Conservation (phyloP, 1,284 basidiomycete species). For the Cutaneotrichosporon mucoides region DNA sequence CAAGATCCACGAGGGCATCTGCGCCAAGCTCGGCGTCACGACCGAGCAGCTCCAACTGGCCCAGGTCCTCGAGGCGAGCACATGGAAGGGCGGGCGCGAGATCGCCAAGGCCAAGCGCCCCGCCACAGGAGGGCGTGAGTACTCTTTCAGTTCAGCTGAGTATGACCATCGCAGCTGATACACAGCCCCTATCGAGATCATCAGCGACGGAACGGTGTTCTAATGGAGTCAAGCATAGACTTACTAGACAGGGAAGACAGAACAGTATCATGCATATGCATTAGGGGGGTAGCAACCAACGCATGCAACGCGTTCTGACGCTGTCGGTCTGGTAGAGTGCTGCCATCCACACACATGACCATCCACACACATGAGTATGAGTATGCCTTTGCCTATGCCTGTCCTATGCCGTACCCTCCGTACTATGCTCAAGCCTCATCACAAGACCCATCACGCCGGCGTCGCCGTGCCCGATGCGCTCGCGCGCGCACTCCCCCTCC, state of each 20-base stretch:
- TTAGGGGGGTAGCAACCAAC: too few relatives aligned
- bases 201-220: slow-evolving; percentile 38
- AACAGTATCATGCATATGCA: neutral
- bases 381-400: too few relatives aligned
- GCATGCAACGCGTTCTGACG: too few relatives aligned
- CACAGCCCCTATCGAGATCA: slow-evolving; percentile 34
- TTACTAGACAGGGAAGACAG: neutral
- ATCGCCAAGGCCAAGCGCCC: slow-evolving; percentile 76
- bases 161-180: neutral
- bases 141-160: neutral
- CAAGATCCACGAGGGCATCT: slow-evolving; percentile 68
- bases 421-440: too few relatives aligned
- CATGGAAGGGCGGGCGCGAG: slow-evolving; percentile 92
- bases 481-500: neutral
- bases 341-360: too few relatives aligned
- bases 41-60: slow-evolving; percentile 59
- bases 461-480: neutral
- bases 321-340: too few relatives aligned
- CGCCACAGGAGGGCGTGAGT: slow-evolving; percentile 58
- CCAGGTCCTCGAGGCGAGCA: slow-evolving; percentile 87
- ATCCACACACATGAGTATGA: too few relatives aligned
- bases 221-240: slow-evolving; percentile 5
- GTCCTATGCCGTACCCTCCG: too few relatives aligned
- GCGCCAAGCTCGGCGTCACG: slow-evolving; percentile 55
- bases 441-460: neutral